Evolutionary conservation across 2,329 filamentous ascomycete species (phyloP), one percentile per base, ranked within the genome.

Genomic region (Torrubiellomyces zombiae): DNA sequence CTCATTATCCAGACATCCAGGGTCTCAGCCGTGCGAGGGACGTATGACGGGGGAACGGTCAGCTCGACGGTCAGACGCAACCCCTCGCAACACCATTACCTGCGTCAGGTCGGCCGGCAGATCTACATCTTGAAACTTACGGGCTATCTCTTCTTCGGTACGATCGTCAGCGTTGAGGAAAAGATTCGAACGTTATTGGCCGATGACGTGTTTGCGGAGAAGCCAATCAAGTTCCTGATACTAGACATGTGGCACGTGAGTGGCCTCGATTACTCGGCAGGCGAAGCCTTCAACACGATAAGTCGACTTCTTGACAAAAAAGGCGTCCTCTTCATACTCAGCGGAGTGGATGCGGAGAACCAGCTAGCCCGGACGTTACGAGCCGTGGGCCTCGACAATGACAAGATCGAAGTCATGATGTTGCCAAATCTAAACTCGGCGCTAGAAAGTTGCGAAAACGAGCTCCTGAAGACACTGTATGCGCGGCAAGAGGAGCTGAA

Each of bases 71-170:
- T 98, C 15, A 69, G 89, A 26, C 73, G 89, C 27, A 92, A 93
- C 37, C 80, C 81, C 1, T 74, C 83, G 4, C 89, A 98, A 39
- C 75, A 85, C 31, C 72, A 78, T 30, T 98, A 89, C 43, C 58
- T 98, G 4, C 74, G 75, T 32, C 67, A 86, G 35, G 85, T 89
- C 10, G 85, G 86, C 3, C 67, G 70, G 16, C 89, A 98, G 45
- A 89, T 91, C 17, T 77, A 80, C 30, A 74, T 95, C 24, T 77
- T 92, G 41, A 95, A 95, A 48, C 64, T 98, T 10, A 76, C 79
- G 0, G 86, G 89, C 0, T 95, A 86, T 43, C 67, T 98, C n/a
- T 98, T 98, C 59, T 98, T 98, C 38, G 89, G 89, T 10, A 95
- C 85, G 3, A 93, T 98, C 35, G 86, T 94, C 26, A 82, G 81